Conservation (phyloP, 148 eudicot genomes). For the Bassia scoparia region DNA sequence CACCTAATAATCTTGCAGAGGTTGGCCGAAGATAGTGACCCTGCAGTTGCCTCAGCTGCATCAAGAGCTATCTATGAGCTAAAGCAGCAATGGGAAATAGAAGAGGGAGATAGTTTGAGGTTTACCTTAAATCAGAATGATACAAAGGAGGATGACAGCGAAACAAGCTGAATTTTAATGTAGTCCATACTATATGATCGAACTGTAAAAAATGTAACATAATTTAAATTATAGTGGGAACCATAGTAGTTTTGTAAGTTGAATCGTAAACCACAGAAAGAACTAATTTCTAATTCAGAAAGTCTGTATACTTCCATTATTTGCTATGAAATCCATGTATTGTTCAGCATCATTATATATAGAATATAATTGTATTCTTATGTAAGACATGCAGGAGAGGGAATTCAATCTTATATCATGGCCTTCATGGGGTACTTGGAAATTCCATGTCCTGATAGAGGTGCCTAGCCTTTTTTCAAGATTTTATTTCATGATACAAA, state of each 20-base stretch:
- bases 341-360: neutral
- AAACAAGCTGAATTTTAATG: constrained; percentile 13
- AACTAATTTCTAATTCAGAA: constrained; percentile 12
- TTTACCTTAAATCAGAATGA: constrained; percentile 54
- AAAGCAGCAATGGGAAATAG: constrained; percentile 87
- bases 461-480: no score
- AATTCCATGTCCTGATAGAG: no score
- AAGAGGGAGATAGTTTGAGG: constrained; percentile 92
- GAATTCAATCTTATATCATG: no score
- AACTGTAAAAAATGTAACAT: constrained; percentile 14
- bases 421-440: no score
- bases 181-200: neutral
- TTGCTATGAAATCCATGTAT: neutral
- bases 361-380: no score
- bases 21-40: constrained; percentile 87
- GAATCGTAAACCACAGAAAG: constrained; percentile 15
- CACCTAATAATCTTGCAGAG: constrained; percentile 47
- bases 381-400: no score
- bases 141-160: constrained; percentile 23
- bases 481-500: no score
- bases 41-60: constrained; percentile 88
- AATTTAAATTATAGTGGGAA: constrained; percentile 5
- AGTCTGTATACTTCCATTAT: neutral
- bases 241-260: constrained; percentile 1
- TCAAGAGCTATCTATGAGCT: constrained; percentile 69